Conservation (phyloP, 2,329 filamentous ascomycete genomes). For the Pestalotiopsis sp. region DNA sequence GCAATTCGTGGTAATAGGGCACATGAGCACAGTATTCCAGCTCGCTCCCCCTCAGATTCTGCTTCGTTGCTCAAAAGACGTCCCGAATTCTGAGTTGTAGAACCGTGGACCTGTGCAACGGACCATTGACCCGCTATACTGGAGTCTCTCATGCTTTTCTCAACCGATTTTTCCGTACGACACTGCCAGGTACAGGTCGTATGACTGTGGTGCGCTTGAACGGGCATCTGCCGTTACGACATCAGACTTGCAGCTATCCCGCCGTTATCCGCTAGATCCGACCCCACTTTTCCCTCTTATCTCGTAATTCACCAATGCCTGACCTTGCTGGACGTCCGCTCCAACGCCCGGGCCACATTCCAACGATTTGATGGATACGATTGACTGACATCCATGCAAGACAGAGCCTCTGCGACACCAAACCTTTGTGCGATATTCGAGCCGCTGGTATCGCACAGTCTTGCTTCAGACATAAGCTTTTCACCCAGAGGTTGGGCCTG, state of each 20-base stretch:
- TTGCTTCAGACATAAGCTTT: background rate
- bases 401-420: background rate
- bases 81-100: background rate
- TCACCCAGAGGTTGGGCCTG: background rate
- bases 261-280: conserved; percentile 4
- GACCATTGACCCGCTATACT: background rate
- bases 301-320: conserved; percentile 4
- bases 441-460: background rate
- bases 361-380: background rate
- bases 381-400: background rate
- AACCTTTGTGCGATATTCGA: conserved; percentile 2
- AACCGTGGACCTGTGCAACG: background rate
- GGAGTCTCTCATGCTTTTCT: background rate
- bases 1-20: background rate
- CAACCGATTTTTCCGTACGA: background rate
- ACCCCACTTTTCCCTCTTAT: conserved; percentile 7
- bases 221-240: background rate
- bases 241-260: background rate
- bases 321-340: background rate
- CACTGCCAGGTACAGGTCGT: background rate
- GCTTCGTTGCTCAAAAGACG: background rate
- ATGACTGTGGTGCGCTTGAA: conserved; percentile 6
- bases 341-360: background rate
- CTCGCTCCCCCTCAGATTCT: background rate
- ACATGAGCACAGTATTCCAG: background rate